Base-by-base conservation (phyloP, 2,329 filamentous ascomycete species). In the Alternaria arbusti region DNA sequence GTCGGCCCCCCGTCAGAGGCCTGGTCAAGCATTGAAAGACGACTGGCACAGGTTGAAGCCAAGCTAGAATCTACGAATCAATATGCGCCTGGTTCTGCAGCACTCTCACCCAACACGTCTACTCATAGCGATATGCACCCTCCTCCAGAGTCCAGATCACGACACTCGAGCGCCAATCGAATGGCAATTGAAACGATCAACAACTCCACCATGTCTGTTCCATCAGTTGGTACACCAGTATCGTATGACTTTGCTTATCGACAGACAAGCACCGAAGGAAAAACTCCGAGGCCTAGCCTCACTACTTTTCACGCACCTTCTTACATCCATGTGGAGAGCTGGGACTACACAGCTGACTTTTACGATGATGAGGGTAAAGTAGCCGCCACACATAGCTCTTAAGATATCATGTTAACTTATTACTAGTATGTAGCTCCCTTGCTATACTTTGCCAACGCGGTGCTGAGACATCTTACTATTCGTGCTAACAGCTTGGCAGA, bases 361-460 rank as follows among this genome's bases (percentile, higher is more conserved):
- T 76, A 74, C 52, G 71, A 75, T 45, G 70, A 75, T 45, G 71
- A 75, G n/a, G n/a, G n/a, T n/a, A n/a, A n/a, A n/a, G n/a, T n/a
- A n/a, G n/a, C n/a, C n/a, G n/a, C n/a, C n/a, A n/a, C n/a, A n/a
- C n/a, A n/a, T n/a, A n/a, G n/a, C n/a, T n/a, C n/a, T n/a, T n/a
- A n/a, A n/a, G n/a, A n/a, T n/a, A n/a, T n/a, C n/a, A n/a, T n/a
- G n/a, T n/a, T n/a, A n/a, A n/a, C n/a, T n/a, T n/a, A n/a, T n/a
- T n/a, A n/a, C n/a, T n/a, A n/a, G n/a, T n/a, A n/a, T n/a, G n/a
- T n/a, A n/a, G n/a, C n/a, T n/a, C n/a, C n/a, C n/a, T n/a, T n/a
- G n/a, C n/a, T n/a, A n/a, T n/a, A n/a, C n/a, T n/a, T n/a, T n/a
- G n/a, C n/a, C n/a, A n/a, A n/a, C n/a, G n/a, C n/a, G n/a, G n/a